Conservation (phyloP, 2,329 filamentous ascomycete genomes). For the Macroventuria anomochaeta region DNA sequence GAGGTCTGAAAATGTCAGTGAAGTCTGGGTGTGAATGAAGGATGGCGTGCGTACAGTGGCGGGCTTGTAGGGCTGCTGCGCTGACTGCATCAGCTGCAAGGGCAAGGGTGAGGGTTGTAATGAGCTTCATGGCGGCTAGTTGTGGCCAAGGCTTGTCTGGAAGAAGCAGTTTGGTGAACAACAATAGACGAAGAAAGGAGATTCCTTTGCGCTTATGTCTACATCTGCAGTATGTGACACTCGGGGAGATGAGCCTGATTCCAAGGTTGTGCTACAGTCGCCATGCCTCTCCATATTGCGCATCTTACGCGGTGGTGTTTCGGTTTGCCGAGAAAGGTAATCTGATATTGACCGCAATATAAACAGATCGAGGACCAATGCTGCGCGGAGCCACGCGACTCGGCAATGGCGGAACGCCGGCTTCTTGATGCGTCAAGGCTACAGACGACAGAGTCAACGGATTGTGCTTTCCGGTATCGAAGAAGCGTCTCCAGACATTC, state of each 20-base stretch:
- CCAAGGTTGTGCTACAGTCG: constrained; percentile 3
- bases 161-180: background rate
- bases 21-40: background rate
- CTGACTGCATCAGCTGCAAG: constrained; percentile 27
- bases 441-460: background rate
- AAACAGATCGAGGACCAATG: constrained; percentile 19
- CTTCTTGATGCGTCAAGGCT: constrained; percentile 12
- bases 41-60: constrained; percentile 24
- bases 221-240: constrained; percentile 14
- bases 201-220: constrained; percentile 9
- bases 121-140: constrained; percentile 35
- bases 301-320: constrained; percentile 33
- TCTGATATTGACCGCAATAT: constrained; percentile 32
- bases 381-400: constrained; percentile 24
- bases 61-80: constrained; percentile 33
- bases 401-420: constrained; percentile 25
- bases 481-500: background rate
- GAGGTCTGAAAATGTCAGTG: constrained; percentile 31
- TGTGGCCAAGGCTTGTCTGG: background rate
- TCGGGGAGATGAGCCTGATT: constrained; percentile 9
- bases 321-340: constrained; percentile 24
- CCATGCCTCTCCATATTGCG: constrained; percentile 24
- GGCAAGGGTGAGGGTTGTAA: constrained; percentile 26
- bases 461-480: background rate
- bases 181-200: background rate